Percentiles rank a stretch among this genome's conserved stretches.
phyloP scores from a whole-genome alignment of 352 stramenopile genomes.

The Albugo candida region DNA sequence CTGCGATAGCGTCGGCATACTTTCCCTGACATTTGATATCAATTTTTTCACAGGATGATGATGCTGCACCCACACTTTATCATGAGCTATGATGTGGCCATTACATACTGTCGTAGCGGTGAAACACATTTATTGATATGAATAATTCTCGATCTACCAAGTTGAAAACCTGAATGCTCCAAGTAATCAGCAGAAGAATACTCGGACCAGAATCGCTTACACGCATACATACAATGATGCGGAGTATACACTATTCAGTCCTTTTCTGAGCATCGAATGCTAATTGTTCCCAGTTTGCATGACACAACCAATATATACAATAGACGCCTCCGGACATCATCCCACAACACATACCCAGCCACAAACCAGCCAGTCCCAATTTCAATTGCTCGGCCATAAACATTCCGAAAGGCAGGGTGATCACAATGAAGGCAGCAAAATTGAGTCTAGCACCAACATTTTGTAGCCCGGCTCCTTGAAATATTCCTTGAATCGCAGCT shows the following conservation, averaged over 20 bases:
- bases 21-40: too few species aligned
- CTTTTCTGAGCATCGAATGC: slow-evolving; percentile 34
- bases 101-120: too few species aligned
- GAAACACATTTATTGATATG: too few species aligned
- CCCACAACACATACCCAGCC: slow-evolving; percentile 49
- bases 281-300: slow-evolving; percentile 54
- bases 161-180: too few species aligned
- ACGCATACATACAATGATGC: too few species aligned
- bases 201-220: too few species aligned
- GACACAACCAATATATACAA: slow-evolving; percentile 42
- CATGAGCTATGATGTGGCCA: too few species aligned
- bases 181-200: too few species aligned
- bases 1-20: too few species aligned
- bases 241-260: slow-evolving; percentile 9
- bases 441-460: slow-evolving; percentile 65
- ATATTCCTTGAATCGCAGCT: slow-evolving; percentile 45
- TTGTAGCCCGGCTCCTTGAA: slow-evolving; percentile 64
- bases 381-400: slow-evolving; percentile 42
- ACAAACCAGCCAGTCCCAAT: slow-evolving; percentile 54
- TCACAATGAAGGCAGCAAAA: slow-evolving; percentile 65
- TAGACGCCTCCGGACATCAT: slow-evolving; percentile 47
- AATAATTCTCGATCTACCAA: too few species aligned
- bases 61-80: too few species aligned
- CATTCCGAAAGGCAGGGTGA: slow-evolving; percentile 63
- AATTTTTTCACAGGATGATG: too few species aligned